Base-by-base conservation (phyloP, 495 filamentous ascomycete genomes). In the Lophiostoma macrostomum region DNA sequence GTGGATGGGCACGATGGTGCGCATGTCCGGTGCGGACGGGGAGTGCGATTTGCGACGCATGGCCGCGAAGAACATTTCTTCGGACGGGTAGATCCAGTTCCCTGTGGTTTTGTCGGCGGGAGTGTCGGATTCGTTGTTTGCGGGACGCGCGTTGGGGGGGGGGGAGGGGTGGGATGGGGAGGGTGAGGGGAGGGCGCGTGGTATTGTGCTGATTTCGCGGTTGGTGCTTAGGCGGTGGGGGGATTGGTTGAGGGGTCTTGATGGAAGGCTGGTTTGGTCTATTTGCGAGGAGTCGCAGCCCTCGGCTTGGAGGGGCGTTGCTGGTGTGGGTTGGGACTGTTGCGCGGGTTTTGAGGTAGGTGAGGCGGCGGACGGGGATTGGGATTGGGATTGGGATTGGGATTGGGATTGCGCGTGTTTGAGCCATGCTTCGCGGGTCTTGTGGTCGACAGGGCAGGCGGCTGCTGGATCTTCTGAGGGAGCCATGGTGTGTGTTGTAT, bases 11-110 rank as follows among this genome's bases (percentile, higher is more conserved):
- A 97, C 91, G 24, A 97, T 89, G 19, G 86, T 84, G 46, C 79
- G 80, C 80, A 96, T 95, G 64, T 94, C 87, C 18, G 76, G 72
- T 1, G 82, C 80, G 24, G 70, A 56, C 14, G 81, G 76, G 67
- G 71, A 54, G 73, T 81, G 69, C 27, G 75, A 74, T 61, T 97
- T 97, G 64, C 91, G 83, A 76, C 84, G 81, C 80, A 98, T 86
- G 10, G 93, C 91, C 19, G 91, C 83, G 74, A 96, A 96, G 73
- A 98, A 98, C 77, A 93, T 90, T 51, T 84, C 79, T 65, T 98
- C 94, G 0, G 88, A 94, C 0, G 93, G 93, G 71, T 98, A 98
- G 39, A 98, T 83, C 93, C 94, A 98, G 67, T 95, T 91, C 13
- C 90, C 90, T 2, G 75, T 75, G 14, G 72, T 67, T 28, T 71